Conservation (phyloP, 202 grass and related monocot species). For the Brachypodium distachyon region DNA sequence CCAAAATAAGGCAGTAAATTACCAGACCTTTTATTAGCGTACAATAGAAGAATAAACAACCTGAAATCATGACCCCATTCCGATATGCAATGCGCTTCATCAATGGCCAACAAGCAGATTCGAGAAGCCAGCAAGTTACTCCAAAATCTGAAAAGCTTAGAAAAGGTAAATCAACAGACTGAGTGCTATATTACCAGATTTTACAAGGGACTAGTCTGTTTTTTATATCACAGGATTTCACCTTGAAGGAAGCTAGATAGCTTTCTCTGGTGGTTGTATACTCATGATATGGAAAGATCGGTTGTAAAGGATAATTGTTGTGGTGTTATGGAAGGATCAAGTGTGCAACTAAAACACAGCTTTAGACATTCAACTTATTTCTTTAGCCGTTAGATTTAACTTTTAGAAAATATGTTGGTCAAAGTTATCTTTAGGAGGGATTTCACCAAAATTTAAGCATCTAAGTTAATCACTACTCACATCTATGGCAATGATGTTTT, state of each 20-base stretch:
- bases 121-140: constrained; percentile 58
- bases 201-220: neutral
- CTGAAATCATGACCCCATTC: constrained; percentile 99
- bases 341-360: too few species aligned
- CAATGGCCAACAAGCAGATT: constrained; percentile 83
- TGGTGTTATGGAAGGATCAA: too few species aligned
- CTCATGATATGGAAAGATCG: too few species aligned
- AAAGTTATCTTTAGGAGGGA: too few species aligned
- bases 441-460: too few species aligned
- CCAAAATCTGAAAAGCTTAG: constrained; percentile 60
- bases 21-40: neutral
- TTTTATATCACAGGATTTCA: constrained; percentile 18
- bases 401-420: too few species aligned
- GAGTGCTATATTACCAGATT: neutral
- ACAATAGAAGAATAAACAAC: constrained; percentile 38
- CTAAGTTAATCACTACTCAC: too few species aligned
- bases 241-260: constrained; percentile 66
- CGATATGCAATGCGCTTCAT: constrained; percentile 97
- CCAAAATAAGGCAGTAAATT: neutral
- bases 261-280: constrained; percentile 96
- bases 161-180: constrained; percentile 3
- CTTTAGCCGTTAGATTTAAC: too few species aligned
- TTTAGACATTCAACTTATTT: too few species aligned
- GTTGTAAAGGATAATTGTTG: too few species aligned
- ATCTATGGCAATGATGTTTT: too few species aligned